Base-by-base conservation (phyloP, 129 eudicot genomes). In the Tanacetum coccineum region DNA sequence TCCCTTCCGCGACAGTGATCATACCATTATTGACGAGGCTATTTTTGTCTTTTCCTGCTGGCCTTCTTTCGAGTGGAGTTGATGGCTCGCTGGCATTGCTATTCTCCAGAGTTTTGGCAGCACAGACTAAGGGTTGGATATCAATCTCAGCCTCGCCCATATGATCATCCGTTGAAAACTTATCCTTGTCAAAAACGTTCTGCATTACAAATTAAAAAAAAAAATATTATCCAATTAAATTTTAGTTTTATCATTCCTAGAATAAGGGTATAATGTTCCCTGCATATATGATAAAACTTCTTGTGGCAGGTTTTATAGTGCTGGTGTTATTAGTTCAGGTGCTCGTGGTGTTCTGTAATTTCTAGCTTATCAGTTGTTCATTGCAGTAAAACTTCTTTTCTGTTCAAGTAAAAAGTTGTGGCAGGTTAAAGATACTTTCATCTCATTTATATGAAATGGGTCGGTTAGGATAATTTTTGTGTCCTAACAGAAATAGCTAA, bases 131-230 rank as follows among this genome's bases (percentile, higher is more conserved):
- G 2, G 98, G 91, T 57, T 84, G 84, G 20, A 92, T 88, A 68
- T 92, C 96, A 57, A 91, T 83, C 83, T 87, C 97, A 15, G 88
- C 97, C 62, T 91, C 88, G 45, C 97, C 97, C 96, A 91, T 92
- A 67, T 78, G 86, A 75, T 92, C 98, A 42, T 92, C 98, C 1
- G 87, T 83, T 28, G 91, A 52, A 75, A 92, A 92, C 67, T 87
- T 88, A 67, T 92, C 98, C 85, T 92, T 92, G 76, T 92, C 98
- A 39, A 88, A 92, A 22, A 91, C 98, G 8, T 71, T 81, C 98
- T 91, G 82, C 85, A 77, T 47, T 66, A 75, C 15, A 15, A 48
- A 20, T 28, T n/a, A 5, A 51, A 59, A 59, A 68, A 61, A 7
- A 50, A 68, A n/a, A 40, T 10, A 28, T 59, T 59, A 63, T 45